Base-by-base conservation (phyloP, 148 eudicot species). In the Talinum fruticosum region DNA sequence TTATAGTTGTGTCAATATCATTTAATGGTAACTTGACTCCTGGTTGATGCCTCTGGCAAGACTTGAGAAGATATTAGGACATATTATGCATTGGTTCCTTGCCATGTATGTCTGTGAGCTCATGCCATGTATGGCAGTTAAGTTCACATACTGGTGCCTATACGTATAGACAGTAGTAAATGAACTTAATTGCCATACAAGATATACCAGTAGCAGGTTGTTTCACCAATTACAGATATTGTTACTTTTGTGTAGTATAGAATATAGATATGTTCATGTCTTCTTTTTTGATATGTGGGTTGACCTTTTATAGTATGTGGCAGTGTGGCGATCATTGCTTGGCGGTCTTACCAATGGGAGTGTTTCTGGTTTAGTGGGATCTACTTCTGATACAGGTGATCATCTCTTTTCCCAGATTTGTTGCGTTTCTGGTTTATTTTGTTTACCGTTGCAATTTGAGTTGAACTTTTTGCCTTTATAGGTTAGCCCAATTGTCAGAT, bases 301-400 rank as follows among this genome's bases (percentile, higher is more conserved):
- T 80, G 72, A 79, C 75, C 69, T 67, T 15, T 32, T 75, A 57
- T 13, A 66, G 53, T 53, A 61, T 54, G 71, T 79, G 34, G 37
- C 23, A 89, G 97, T 73, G 34, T 84, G 87, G 4, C 89, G 87
- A 74, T 87, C 94, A 35, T 79, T 92, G 77, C 81, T 90, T 15
- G 82, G 89, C 30, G 84, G 86, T 68, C 88, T 92, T 71, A 68
- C 74, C 51, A 77, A 72, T 59, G 69, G 76, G 74, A 82, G 76
- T 74, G 73, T 70, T 70, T 69, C 82, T 57, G 85, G 86, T 73
- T n/a, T 83, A 70, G 41, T 79, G 69, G 78, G 66, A 59, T 79
- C 86, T 29, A 30, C 88, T 4, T 76, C 54, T 76, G 89, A 87
- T 78, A 78, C 74, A 28, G 62, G 81, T 78, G 75, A 65, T 73